Evolutionary conservation across 768 basidiomycete genomes (phyloP).

Genomic region (Lactarius vividus): DNA sequence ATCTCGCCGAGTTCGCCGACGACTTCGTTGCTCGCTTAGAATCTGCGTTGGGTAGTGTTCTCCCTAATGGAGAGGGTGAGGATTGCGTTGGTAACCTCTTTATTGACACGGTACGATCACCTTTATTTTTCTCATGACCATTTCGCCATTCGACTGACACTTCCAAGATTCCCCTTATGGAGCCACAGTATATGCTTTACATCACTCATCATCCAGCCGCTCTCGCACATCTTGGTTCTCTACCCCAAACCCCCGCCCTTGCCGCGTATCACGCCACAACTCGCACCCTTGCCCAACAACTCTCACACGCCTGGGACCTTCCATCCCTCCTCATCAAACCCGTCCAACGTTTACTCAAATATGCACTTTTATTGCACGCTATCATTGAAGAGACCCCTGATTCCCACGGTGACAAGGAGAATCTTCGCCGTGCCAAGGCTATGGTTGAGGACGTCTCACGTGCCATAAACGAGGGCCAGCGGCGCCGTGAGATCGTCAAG

Average conservation of each 20-base stretch:
- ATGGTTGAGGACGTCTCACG: conserved; percentile 71
- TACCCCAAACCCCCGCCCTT: conserved; percentile 55
- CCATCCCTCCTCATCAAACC: conserved; percentile 95
- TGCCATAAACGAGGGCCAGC: conserved; percentile 74
- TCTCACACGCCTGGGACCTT: conserved; percentile 91
- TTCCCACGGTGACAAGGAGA: conserved; percentile 61
- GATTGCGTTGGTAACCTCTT: conserved; percentile 73
- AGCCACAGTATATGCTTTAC: conserved; percentile 72
- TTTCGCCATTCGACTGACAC: conserved; percentile 13
- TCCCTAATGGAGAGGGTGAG: conserved; percentile 64
- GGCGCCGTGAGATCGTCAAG: conserved; percentile 75
- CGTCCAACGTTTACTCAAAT: conserved; percentile 93
- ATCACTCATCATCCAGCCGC: conserved; percentile 79
- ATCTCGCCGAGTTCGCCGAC: conserved; percentile 72
- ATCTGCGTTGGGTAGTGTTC: conserved; percentile 56
- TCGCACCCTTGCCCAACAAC: conserved; percentile 59
- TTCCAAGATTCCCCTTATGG: conserved; percentile 62
- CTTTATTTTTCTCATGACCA: background rate
- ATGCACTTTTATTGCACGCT: conserved; percentile 77
- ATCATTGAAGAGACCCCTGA: conserved; percentile 75
- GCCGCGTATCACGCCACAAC: conserved; percentile 65
- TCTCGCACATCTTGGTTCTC: conserved; percentile 58
- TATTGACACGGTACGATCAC: conserved; percentile 53
- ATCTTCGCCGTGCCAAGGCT: conserved; percentile 49
- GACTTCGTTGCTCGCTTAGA: conserved; percentile 62